Base-by-base conservation (phyloP, 2,329 filamentous ascomycete species). In the Nothophoma quercina region DNA sequence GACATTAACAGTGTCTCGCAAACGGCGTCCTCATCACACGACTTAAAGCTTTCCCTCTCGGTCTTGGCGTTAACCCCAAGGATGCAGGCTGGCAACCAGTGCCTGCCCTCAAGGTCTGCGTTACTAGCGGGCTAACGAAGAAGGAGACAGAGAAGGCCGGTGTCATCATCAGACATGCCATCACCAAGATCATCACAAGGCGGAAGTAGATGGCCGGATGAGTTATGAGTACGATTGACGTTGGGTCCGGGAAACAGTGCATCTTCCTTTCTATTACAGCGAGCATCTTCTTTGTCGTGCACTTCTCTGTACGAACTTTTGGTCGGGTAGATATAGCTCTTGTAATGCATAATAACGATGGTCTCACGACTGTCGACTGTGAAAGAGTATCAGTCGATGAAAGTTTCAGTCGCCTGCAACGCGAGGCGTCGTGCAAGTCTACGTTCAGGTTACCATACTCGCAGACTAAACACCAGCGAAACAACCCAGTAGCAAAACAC, bases 101-200 rank as follows among this genome's bases (percentile, higher is more conserved):
- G 63, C 91, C 95, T 8, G 91, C 91, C 0, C 82, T 99, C 57
- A 97, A 98, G 77, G 85, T 98, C 10, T 98, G 93, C 70, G 81
- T 97, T 46, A 96, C 93, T 0, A 90, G 85, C 5, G 95, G 90
- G 1, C 79, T 99, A 57, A 89, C 90, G 19, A 96, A 90, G 80
- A 97, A 96, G 79, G 95, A 99, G 74, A 89, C 93, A 47, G 96
- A 99, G 78, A 96, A 96, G 80, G 91, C 95, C 0, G 95, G 93
- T 12, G 86, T 88, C 7, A 87, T 85, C 8, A 93, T 99, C 62
- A 83, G 93, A 55, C 93, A 97, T 77, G 93, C 95, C 12, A 90
- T 98, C 62, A 96, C 93, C 43, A 97, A 96, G 78, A 86, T 98
- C 56, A 86, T 99, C 82, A 83, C 81, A 64, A 77, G 77, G 66